phyloP scores from a whole-genome alignment of 345 rosid species.

The Salix dunnii region DNA sequence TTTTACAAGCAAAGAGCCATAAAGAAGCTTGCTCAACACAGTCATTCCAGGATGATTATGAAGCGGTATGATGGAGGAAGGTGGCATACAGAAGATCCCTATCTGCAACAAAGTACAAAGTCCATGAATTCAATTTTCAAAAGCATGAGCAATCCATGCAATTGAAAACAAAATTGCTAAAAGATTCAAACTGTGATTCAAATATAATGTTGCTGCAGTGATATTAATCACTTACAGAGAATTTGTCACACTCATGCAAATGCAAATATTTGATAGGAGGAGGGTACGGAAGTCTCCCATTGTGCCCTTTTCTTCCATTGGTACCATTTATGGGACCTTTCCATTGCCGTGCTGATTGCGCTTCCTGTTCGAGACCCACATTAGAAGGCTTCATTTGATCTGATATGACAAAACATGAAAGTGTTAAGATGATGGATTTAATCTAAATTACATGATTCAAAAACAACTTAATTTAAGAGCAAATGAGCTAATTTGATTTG shows the following conservation, averaged over 20 bases:
- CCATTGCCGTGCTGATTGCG: conserved; percentile 71
- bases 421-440: neutral
- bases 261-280: conserved; percentile 81
- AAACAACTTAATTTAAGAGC: neutral
- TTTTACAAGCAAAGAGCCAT: conserved; percentile 74
- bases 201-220: neutral
- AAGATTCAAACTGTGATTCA: neutral
- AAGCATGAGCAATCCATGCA: neutral
- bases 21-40: conserved; percentile 85
- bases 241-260: conserved; percentile 85
- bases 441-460: neutral
- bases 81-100: conserved; percentile 92
- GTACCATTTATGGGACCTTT: conserved; percentile 37
- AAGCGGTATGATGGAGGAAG: conserved; percentile 84
- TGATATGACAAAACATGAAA: conserved; percentile 37
- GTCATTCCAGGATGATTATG: conserved; percentile 98
- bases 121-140: neutral
- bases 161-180: neutral
- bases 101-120: conserved; percentile 47
- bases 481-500: neutral
- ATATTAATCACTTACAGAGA: conserved; percentile 60
- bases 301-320: conserved; percentile 37
- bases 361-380: conserved; percentile 94
- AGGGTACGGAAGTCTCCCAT: conserved; percentile 61
- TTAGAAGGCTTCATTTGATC: conserved; percentile 95